Evolutionary conservation across 805 yeast genomes (phyloP).

Genomic region (Candida ortonii): DNA sequence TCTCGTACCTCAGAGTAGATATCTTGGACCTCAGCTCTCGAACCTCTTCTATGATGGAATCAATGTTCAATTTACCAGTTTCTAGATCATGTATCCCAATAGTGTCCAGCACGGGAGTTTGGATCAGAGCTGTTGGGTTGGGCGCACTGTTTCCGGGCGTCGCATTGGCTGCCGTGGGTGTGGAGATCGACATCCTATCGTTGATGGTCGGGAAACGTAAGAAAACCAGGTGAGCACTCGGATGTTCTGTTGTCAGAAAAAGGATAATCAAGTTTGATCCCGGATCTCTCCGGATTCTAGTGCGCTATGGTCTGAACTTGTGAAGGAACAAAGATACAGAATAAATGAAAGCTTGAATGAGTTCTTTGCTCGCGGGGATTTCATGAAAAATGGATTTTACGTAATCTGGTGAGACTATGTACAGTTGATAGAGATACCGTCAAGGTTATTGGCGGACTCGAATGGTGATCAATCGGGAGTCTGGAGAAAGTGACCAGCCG

Average conservation of each 20-base stretch:
- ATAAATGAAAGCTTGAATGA: no score
- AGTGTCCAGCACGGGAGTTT: constrained; percentile 16
- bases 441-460: constrained; percentile 8
- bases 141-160: constrained; percentile 15
- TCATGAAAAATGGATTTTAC: constrained; percentile 1
- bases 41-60: constrained; percentile 36
- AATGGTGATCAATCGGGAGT: constrained; percentile 29
- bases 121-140: constrained; percentile 3
- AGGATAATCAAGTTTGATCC: no score
- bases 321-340: no score
- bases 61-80: constrained; percentile 36
- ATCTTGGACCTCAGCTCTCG: constrained; percentile 32
- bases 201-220: background rate
- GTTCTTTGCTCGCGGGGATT: no score
- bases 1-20: constrained; percentile 37
- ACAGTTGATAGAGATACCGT: constrained; percentile 1
- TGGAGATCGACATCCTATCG: constrained; percentile 15
- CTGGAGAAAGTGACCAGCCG: constrained; percentile 35
- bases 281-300: no score
- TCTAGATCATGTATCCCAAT: constrained; percentile 40
- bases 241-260: background rate
- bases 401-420: constrained; percentile 4
- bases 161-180: constrained; percentile 18
- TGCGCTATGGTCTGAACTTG: no score
- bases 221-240: background rate